Percentiles rank a stretch among this genome's conserved stretches.
These are phyloP conservation scores for Nyctanthes arbortristis DNA, from an alignment of 257 asterid genomes.

Conservation along the genomic window DNA sequence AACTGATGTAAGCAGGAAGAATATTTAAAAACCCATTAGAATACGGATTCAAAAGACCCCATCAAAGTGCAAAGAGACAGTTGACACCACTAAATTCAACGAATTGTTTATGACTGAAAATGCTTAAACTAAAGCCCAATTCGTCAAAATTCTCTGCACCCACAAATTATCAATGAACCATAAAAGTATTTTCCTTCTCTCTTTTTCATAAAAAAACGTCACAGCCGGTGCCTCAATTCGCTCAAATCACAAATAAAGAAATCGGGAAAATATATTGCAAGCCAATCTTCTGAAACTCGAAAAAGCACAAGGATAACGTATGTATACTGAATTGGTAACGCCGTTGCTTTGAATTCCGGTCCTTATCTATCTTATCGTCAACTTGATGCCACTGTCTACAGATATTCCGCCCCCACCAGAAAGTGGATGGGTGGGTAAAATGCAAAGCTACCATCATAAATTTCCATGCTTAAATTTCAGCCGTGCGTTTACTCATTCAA, in stretches of 20 bases:
- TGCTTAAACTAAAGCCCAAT: neutral
- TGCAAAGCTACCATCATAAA: no score
- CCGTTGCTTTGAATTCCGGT: neutral
- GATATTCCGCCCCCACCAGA: no score
- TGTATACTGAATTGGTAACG: neutral
- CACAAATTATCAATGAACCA: neutral
- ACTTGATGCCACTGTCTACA: no score
- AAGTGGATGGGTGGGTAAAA: no score
- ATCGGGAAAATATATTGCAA: neutral
- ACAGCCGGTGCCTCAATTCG: neutral
- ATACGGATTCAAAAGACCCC: neutral
- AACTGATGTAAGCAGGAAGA: neutral
- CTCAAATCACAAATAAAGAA: neutral
- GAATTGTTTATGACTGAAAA: neutral
- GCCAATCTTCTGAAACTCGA: neutral
- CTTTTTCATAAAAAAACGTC: neutral
- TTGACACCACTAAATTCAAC: neutral
- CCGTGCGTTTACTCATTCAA: no score
- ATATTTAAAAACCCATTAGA: neutral
- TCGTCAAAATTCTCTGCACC: neutral
- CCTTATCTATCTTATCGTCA: slow-evolving; percentile 7
- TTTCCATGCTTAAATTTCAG: no score
- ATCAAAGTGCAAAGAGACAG: neutral
- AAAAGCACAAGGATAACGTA: neutral
- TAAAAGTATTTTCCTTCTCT: neutral